phyloP scores from a whole-genome alignment of 192 early-diverging fungal genomes.

The Thoreauomyces humboldtii region DNA sequence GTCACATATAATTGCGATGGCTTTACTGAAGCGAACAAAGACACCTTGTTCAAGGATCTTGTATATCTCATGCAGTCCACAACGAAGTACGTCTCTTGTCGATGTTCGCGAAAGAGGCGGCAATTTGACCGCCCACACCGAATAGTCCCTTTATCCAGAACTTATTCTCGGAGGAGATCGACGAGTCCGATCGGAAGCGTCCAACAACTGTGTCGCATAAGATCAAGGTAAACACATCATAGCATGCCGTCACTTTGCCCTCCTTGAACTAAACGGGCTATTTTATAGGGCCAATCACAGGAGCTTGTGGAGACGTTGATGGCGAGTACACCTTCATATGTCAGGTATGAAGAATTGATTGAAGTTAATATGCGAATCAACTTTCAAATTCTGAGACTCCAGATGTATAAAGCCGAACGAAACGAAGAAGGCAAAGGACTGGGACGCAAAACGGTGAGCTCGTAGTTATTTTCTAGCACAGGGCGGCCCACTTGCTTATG shows the following conservation, averaged over 20 bases:
- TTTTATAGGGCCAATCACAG: slow-evolving; percentile 49
- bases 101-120: slow-evolving; percentile 3
- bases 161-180: slow-evolving; percentile 90
- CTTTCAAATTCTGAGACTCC: background rate
- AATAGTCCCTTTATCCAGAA: slow-evolving; percentile 73
- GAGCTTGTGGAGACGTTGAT: slow-evolving; percentile 91
- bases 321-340: slow-evolving; percentile 93
- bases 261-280: too few species aligned
- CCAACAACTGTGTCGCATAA: slow-evolving; percentile 96
- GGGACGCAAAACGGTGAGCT: slow-evolving; percentile 70
- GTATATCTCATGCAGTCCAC: slow-evolving; percentile 81
- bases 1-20: slow-evolving; percentile 88
- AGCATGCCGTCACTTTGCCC: too few species aligned
- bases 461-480: too few species aligned
- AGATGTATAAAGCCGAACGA: slow-evolving; percentile 95
- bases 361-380: background rate
- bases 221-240: slow-evolving; percentile 85
- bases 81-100: slow-evolving; percentile 26
- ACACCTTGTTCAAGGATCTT: slow-evolving; percentile 90
- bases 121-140: background rate
- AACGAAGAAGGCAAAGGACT: slow-evolving; percentile 88
- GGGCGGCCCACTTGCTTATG: too few species aligned
- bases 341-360: slow-evolving; percentile 49
- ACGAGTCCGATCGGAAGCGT: slow-evolving; percentile 87
- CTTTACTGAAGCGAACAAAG: slow-evolving; percentile 99